Conservation (phyloP, 179 eudicot species). For the Pouteria campechiana region DNA sequence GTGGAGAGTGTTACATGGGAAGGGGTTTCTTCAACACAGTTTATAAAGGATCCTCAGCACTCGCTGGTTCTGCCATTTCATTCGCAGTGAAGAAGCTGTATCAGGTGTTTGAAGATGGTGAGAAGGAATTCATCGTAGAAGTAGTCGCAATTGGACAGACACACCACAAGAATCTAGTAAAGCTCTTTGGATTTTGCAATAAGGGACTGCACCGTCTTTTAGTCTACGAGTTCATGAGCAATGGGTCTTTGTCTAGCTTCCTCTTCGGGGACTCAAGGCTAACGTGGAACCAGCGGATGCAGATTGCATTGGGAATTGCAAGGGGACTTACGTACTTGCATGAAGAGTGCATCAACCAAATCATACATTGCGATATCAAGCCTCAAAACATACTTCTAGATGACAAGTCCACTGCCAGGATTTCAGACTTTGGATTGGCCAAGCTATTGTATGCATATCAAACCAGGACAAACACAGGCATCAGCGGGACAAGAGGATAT, state of each 20-base stretch:
- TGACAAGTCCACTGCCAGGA: slow-evolving; percentile 11
- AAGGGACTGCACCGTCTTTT: slow-evolving; percentile 2
- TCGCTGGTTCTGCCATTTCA: too few species aligned
- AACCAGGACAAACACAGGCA: slow-evolving; percentile 9
- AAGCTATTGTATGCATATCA: slow-evolving; percentile 13
- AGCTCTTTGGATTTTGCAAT: slow-evolving; percentile 10
- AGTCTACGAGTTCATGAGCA: slow-evolving; percentile 11
- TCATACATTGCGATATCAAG: slow-evolving; percentile 23
- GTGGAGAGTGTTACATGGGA: too few species aligned
- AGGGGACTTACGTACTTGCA: slow-evolving; percentile 15
- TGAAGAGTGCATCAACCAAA: slow-evolving; percentile 19
- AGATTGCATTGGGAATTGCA: slow-evolving; percentile 12
- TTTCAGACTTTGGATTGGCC: slow-evolving; percentile 21
- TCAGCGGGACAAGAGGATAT: slow-evolving; percentile 19
- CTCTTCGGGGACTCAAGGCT: slow-evolving; percentile 5
- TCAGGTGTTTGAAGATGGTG: slow-evolving; percentile 8
- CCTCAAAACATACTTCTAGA: slow-evolving; percentile 22
- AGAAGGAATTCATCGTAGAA: slow-evolving; percentile 17
- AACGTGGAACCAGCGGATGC: neutral
- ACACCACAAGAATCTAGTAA: slow-evolving; percentile 12
- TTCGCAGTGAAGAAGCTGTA: slow-evolving; percentile 18
- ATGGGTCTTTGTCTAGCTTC: slow-evolving; percentile 10
- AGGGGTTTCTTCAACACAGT: too few species aligned
- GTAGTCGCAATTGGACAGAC: slow-evolving; percentile 9
- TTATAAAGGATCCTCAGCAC: too few species aligned